These are phyloP conservation scores for Saccharomycopsis hybrid DNA, from an alignment of 1,139 yeast genomes.

Conservation along the genomic window DNA sequence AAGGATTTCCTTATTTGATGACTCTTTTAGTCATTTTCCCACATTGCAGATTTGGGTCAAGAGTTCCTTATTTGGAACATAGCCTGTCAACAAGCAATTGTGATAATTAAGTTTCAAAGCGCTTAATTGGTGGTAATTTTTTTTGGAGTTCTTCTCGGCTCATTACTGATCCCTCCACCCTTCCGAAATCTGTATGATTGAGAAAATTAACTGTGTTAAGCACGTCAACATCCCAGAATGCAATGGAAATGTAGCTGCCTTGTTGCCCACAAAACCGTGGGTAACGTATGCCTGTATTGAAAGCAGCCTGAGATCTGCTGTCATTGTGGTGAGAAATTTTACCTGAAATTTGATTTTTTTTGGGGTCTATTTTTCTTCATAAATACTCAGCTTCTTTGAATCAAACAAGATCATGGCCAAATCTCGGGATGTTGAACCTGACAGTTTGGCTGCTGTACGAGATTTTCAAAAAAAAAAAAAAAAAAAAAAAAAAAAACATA, in stretches of 20 bases:
- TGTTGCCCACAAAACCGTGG: constrained; percentile 63
- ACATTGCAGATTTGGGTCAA: constrained; percentile 28
- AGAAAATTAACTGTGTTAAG: constrained; percentile 60
- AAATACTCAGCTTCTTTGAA: too few relatives aligned
- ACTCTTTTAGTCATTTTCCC: constrained; percentile 19
- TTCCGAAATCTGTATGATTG: constrained; percentile 64
- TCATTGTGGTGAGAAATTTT: too few relatives aligned
- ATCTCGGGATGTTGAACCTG: too few relatives aligned
- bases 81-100: constrained; percentile 44
- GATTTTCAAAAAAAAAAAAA: too few relatives aligned
- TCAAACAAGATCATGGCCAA: too few relatives aligned
- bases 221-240: constrained; percentile 66
- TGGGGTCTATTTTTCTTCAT: too few relatives aligned
- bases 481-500: too few relatives aligned
- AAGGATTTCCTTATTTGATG: constrained; percentile 22
- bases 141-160: not conserved
- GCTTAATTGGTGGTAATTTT: constrained; percentile 31
- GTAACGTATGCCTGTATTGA: constrained; percentile 57
- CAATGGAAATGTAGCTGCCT: constrained; percentile 58
- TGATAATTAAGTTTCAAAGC: constrained; percentile 25
- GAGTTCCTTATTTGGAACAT: constrained; percentile 45
- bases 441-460: too few relatives aligned
- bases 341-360: too few relatives aligned
- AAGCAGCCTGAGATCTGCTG: not conserved
- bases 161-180: constrained; percentile 32